A percentile compares a stretch with the other conserved stretches of the same genome.
phyloP scores from a whole-genome alignment of 2,329 filamentous ascomycete species.

The Aspergillus oerlinghausenensis region DNA sequence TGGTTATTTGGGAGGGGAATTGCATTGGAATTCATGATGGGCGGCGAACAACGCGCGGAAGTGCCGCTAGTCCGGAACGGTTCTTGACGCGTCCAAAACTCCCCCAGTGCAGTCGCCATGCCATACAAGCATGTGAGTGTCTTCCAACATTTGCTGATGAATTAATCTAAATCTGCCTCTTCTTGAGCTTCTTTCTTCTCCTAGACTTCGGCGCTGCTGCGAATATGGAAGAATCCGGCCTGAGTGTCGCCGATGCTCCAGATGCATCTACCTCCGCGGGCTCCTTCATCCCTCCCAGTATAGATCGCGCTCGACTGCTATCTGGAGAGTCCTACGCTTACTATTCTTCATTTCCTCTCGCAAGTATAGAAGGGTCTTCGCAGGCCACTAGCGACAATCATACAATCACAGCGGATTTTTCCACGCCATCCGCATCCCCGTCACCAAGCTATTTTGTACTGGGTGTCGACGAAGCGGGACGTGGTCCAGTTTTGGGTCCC shows the following conservation, averaged over 20 bases:
- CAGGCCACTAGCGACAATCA: background rate
- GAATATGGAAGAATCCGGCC: slow-evolving; percentile 34
- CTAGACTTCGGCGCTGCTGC: background rate
- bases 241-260: slow-evolving; percentile 19
- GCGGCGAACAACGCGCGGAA: slow-evolving; percentile 19
- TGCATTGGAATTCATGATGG: slow-evolving; percentile 15
- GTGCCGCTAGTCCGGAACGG: slow-evolving; percentile 32
- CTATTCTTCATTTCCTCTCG: slow-evolving; percentile 63
- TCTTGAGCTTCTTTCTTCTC: slow-evolving; percentile 1
- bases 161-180: slow-evolving; percentile 5
- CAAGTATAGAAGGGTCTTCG: slow-evolving; percentile 42
- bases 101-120: background rate
- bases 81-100: slow-evolving; percentile 28
- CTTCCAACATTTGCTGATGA: background rate
- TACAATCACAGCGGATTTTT: background rate
- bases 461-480: slow-evolving; percentile 89
- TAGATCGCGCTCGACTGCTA: slow-evolving; percentile 55
- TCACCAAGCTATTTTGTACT: slow-evolving; percentile 48
- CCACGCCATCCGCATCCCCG: background rate
- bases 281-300: slow-evolving; percentile 64
- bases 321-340: slow-evolving; percentile 65
- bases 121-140: background rate
- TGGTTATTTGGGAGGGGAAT: slow-evolving; percentile 15
- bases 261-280: slow-evolving; percentile 31
- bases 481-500: slow-evolving; percentile 82